phyloP scores from a whole-genome alignment of 768 basidiomycete genomes.

The Leccinum incarnatum region DNA sequence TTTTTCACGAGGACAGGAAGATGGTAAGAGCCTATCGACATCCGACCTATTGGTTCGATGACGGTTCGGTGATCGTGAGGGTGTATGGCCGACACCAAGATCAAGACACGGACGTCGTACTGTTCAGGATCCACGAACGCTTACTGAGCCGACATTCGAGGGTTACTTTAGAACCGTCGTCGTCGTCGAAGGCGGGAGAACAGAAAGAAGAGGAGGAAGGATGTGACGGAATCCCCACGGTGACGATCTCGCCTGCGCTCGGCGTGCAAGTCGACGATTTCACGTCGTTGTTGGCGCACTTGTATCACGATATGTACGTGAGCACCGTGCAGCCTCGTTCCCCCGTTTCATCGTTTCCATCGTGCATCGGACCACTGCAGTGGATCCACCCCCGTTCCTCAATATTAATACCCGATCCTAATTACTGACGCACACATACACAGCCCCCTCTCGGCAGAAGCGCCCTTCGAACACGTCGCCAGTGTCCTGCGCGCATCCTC shows the following conservation, averaged over 20 bases:
- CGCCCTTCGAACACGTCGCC: conserved; percentile 47
- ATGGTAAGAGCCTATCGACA: conserved; percentile 31
- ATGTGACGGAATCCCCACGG: conserved; percentile 15
- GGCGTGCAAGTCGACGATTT: conserved; percentile 47
- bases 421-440: not conserved
- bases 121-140: conserved; percentile 57
- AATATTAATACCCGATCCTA: not conserved
- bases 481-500: conserved; percentile 58
- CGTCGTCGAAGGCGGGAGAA: not conserved
- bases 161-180: not conserved
- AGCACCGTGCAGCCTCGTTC: conserved; percentile 28
- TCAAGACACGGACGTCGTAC: conserved; percentile 13
- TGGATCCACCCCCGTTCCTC: too few species aligned
- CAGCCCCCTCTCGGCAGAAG: conserved; percentile 47
- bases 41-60: conserved; percentile 62
- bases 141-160: conserved; percentile 53
- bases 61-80: conserved; percentile 56
- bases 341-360: too few species aligned
- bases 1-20: not conserved
- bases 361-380: too few species aligned
- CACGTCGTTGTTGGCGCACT: conserved; percentile 53
- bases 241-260: conserved; percentile 36
- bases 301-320: conserved; percentile 72
- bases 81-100: conserved; percentile 17
- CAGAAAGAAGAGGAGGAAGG: not conserved